phyloP scores from a whole-genome alignment of 148 eudicot genomes.

The Camellia japonica region DNA sequence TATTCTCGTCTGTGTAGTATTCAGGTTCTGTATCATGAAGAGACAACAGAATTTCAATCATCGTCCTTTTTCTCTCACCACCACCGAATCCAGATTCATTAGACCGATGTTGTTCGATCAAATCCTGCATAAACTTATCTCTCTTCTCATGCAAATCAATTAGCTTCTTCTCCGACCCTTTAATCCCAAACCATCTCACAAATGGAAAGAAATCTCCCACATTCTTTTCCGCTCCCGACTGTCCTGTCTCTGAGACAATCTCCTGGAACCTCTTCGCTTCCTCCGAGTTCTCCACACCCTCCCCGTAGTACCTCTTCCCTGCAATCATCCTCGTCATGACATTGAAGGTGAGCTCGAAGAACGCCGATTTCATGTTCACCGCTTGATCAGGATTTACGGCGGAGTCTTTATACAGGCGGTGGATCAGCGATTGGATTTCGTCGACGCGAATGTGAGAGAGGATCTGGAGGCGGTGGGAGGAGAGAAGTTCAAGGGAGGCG shows the following conservation, averaged over 20 bases:
- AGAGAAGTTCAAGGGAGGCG: constrained; percentile 29
- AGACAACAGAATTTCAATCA: constrained; percentile 30
- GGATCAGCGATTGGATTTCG: constrained; percentile 22
- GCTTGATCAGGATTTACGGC: too few relatives aligned
- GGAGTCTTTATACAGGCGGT: background rate
- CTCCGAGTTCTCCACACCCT: constrained; percentile 10
- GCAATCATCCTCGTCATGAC: constrained; percentile 46
- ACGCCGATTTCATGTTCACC: constrained; percentile 28
- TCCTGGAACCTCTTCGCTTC: constrained; percentile 32
- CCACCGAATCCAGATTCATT: background rate
- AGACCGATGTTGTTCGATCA: constrained; percentile 26
- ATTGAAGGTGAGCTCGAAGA: constrained; percentile 34
- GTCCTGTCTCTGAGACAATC: constrained; percentile 27
- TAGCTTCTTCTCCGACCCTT: constrained; percentile 26
- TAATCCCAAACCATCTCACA: constrained; percentile 27
- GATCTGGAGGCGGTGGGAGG: constrained; percentile 27
- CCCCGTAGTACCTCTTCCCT: constrained; percentile 47
- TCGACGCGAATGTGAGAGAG: constrained; percentile 22
- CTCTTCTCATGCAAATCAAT: constrained; percentile 25
- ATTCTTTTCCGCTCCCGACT: constrained; percentile 14
- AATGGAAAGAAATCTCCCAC: constrained; percentile 40
- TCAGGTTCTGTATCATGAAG: constrained; percentile 30
- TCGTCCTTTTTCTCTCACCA: constrained; percentile 8
- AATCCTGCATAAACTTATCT: constrained; percentile 36
- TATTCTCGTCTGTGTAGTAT: constrained; percentile 28